Conservation (phyloP, 768 basidiomycete genomes). For the Antrodiella citrinella region DNA sequence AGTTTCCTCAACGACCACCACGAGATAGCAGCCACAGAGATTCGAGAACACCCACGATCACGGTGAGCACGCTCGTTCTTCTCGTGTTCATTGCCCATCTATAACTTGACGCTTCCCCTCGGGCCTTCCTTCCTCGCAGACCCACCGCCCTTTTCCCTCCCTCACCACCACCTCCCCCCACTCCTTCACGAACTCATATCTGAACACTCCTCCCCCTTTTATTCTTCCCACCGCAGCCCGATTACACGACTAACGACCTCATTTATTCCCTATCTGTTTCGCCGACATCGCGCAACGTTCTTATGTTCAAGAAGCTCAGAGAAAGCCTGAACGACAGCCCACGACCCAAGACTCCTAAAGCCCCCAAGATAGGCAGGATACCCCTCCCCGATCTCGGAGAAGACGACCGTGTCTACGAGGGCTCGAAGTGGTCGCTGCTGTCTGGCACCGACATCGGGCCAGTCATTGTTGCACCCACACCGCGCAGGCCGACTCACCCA, state of each 20-base stretch:
- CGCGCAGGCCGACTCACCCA: background rate
- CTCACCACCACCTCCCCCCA: background rate
- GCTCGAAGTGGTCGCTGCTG: background rate
- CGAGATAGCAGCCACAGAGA: too few species aligned
- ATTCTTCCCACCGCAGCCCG: too few species aligned
- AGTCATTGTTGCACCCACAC: background rate
- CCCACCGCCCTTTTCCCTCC: background rate
- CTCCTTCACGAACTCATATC: background rate
- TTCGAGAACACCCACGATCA: background rate
- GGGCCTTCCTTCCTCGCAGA: too few species aligned
- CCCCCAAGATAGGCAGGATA: slow-evolving; percentile 10
- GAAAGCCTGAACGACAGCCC: slow-evolving; percentile 2
- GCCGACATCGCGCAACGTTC: background rate
- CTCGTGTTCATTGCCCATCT: too few species aligned
- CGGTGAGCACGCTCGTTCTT: background rate
- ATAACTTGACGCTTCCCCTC: too few species aligned
- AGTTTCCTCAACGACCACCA: background rate
- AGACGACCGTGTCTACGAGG: background rate
- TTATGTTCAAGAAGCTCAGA: slow-evolving; percentile 2
- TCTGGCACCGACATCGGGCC: background rate
- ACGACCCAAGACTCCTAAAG: slow-evolving; percentile 7
- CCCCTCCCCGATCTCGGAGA: slow-evolving; percentile 10
- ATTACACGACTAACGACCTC: background rate
- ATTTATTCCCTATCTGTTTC: background rate
- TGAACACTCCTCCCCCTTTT: background rate